Evolutionary conservation across 495 filamentous ascomycete species (phyloP).

Genomic region (Hypoxylon perforatum): DNA sequence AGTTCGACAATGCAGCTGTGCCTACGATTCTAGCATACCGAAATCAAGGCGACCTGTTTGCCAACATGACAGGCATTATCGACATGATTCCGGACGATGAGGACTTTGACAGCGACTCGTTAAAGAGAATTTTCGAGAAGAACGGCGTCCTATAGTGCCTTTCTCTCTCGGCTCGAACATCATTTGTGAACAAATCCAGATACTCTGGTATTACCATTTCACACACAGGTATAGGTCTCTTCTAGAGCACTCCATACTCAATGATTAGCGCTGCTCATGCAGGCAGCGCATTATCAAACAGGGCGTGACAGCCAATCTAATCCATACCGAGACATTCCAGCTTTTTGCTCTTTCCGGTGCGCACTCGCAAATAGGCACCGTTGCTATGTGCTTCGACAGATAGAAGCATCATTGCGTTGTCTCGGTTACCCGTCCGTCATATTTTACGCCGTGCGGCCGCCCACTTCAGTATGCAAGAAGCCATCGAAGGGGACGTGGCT

Average conservation of each 20-base stretch:
- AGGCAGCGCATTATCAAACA: neutral
- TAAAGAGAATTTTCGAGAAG: constrained; percentile 60
- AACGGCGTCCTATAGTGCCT: constrained; percentile 54
- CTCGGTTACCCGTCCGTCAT: neutral
- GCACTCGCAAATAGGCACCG: neutral
- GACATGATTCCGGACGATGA: constrained; percentile 81
- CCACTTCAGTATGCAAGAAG: neutral
- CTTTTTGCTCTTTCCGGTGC: neutral
- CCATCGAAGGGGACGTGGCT: neutral
- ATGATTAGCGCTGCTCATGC: neutral
- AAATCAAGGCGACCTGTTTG: constrained; percentile 85
- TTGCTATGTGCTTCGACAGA: neutral
- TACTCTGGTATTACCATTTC: constrained; percentile 5
- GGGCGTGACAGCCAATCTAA: neutral
- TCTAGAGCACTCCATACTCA: neutral
- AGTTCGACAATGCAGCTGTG: constrained; percentile 90
- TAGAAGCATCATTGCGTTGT: neutral
- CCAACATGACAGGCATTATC: constrained; percentile 86
- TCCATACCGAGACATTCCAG: neutral
- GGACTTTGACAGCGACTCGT: constrained; percentile 61
- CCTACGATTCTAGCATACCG: constrained; percentile 91
- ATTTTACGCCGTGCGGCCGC: neutral
- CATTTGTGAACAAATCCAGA: neutral
- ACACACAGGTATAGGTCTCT: neutral
- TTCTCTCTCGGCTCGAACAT: too few species aligned